Evolutionary conservation across 768 basidiomycete species (phyloP).

Genomic region (Macrolepiota fuliginosa): DNA sequence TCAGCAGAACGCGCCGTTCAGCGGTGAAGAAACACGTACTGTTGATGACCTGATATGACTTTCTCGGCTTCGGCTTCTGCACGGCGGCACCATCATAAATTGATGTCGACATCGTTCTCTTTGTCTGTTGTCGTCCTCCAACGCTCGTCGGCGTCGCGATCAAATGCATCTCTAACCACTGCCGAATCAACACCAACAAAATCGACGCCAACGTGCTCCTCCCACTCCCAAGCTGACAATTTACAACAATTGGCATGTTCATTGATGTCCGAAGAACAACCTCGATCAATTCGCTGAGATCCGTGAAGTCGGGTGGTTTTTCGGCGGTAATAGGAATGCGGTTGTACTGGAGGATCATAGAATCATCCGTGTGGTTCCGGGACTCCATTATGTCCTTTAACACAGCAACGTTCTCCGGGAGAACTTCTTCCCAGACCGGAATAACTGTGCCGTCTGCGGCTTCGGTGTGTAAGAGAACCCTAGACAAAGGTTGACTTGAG

Average conservation of each 20-base stretch:
- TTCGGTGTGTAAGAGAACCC: constrained; percentile 88
- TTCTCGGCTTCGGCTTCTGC: constrained; percentile 21
- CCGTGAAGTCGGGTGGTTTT: constrained; percentile 70
- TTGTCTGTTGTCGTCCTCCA: constrained; percentile 26
- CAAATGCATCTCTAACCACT: constrained; percentile 65
- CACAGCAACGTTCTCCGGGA: constrained; percentile 66
- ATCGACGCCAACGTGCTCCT: constrained; percentile 90
- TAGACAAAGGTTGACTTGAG: constrained; percentile 22
- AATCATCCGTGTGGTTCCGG: constrained; percentile 38
- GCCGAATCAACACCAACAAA: constrained; percentile 76
- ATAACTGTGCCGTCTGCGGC: constrained; percentile 82
- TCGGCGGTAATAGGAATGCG: constrained; percentile 95
- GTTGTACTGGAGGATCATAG: constrained; percentile 70
- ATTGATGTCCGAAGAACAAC: constrained; percentile 69
- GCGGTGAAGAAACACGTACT: constrained; percentile 4
- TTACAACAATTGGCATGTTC: constrained; percentile 83
- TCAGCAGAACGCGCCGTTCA: background rate
- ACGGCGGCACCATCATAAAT: constrained; percentile 18
- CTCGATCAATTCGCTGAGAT: constrained; percentile 75
- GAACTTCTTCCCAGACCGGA: constrained; percentile 93
- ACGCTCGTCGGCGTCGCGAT: constrained; percentile 27
- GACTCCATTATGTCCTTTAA: constrained; percentile 86
- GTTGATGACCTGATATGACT: constrained; percentile 6
- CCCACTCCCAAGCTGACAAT: constrained; percentile 93
- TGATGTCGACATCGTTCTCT: constrained; percentile 47